Evolutionary conservation across 805 yeast genomes (phyloP).

Genomic region (Hanseniaspora osmophila): DNA sequence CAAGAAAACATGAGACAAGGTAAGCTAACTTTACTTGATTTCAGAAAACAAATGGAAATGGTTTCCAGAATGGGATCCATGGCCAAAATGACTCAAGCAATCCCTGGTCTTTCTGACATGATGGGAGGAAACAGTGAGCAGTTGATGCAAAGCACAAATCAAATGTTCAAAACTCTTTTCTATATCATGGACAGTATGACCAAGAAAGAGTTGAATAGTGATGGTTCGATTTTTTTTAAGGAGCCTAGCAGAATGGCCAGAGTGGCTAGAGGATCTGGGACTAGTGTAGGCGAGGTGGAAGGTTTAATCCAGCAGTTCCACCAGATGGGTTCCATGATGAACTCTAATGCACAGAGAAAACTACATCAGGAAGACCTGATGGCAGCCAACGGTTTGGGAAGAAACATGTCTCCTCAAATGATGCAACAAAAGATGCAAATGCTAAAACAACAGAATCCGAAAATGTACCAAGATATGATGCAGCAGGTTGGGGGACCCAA

Average conservation of each 20-base stretch:
- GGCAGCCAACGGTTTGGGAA: conserved; percentile 26
- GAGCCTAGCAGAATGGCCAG: conserved; percentile 79
- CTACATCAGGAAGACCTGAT: conserved; percentile 26
- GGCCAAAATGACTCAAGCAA: conserved; percentile 86
- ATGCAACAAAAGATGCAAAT: conserved; percentile 43
- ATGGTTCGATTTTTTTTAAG: conserved; percentile 64
- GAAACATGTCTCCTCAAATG: conserved; percentile 25
- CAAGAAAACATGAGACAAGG: conserved; percentile 91
- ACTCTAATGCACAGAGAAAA: conserved; percentile 39
- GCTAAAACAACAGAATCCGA: conserved; percentile 50
- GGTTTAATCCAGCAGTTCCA: conserved; percentile 83
- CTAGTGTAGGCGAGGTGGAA: conserved; percentile 83
- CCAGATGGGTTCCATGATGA: conserved; percentile 91
- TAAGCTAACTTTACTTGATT: conserved; percentile 78
- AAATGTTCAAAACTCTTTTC: conserved; percentile 72
- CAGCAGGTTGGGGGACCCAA: conserved; percentile 48
- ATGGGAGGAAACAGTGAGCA: conserved; percentile 41
- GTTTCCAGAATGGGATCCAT: conserved; percentile 95
- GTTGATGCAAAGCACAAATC: conserved; percentile 59
- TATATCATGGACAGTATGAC: conserved; percentile 95
- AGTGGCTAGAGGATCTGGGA: conserved; percentile 90
- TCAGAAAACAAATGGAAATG: conserved; percentile 89
- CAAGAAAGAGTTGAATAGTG: conserved; percentile 74
- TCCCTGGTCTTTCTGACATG: conserved; percentile 53
- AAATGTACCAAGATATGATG: conserved; percentile 62